phyloP scores from a whole-genome alignment of 2,329 filamentous ascomycete species.

The Dendryphion nanum region DNA sequence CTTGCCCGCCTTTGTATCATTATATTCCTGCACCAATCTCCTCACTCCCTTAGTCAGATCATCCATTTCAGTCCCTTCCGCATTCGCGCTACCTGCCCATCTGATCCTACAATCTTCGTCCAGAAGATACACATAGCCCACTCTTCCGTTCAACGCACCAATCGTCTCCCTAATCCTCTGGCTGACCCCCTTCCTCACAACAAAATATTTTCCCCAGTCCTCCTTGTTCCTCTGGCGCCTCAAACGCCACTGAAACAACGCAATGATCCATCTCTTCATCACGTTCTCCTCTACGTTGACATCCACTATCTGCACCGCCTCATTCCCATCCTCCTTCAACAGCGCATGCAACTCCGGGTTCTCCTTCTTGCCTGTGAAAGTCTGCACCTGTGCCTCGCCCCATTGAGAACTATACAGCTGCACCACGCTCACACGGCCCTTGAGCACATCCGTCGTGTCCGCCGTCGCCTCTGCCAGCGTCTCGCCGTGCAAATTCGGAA shows the following conservation, averaged over 20 bases:
- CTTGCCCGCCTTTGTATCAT: background rate
- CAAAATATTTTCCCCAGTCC: conserved; percentile 59
- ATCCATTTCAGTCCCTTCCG: conserved; percentile 64
- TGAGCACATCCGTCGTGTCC: conserved; percentile 74
- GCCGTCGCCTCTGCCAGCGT: conserved; percentile 57
- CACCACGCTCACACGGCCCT: conserved; percentile 74
- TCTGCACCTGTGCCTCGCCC: conserved; percentile 77
- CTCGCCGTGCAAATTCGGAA: conserved; percentile 84
- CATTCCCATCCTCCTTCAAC: conserved; percentile 51
- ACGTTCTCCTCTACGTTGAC: conserved; percentile 85
- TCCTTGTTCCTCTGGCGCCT: conserved; percentile 47
- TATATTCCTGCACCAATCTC: conserved; percentile 51
- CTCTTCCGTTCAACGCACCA: conserved; percentile 79
- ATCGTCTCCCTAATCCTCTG: conserved; percentile 59
- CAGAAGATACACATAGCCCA: conserved; percentile 90
- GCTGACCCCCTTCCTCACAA: conserved; percentile 57
- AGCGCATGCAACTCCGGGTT: conserved; percentile 70
- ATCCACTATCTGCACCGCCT: conserved; percentile 71
- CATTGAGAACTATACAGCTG: conserved; percentile 79
- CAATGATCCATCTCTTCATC: conserved; percentile 59
- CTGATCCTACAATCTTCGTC: conserved; percentile 85
- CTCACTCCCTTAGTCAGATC: conserved; percentile 64
- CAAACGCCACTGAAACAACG: conserved; percentile 53
- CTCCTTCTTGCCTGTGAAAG: conserved; percentile 61
- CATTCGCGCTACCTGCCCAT: conserved; percentile 83